Conservation (phyloP, 2,329 filamentous ascomycete species). For the Eutypa lata region DNA sequence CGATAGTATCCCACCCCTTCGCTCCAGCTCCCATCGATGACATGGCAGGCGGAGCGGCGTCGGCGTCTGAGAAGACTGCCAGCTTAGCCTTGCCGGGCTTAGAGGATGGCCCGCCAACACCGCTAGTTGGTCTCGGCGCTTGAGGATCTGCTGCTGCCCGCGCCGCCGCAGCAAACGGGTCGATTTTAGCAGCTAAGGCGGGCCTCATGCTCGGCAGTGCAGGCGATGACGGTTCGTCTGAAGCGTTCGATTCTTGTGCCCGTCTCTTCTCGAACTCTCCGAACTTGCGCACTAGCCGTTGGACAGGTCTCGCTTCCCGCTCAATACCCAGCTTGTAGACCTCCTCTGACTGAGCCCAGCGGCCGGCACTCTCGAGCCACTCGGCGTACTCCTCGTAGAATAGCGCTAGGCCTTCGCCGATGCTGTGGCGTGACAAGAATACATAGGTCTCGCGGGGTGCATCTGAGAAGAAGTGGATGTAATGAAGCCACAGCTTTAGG, state of each 20-base stretch:
- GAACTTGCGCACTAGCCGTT: constrained; percentile 83
- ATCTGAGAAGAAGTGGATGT: constrained; percentile 90
- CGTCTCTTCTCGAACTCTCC: constrained; percentile 82
- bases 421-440: constrained; percentile 82
- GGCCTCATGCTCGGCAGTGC: constrained; percentile 80
- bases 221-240: constrained; percentile 74
- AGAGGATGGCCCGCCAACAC: constrained; percentile 46
- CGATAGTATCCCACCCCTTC: constrained; percentile 90
- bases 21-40: constrained; percentile 50
- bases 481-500: constrained; percentile 88
- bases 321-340: constrained; percentile 90
- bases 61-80: constrained; percentile 82
- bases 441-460: constrained; percentile 90
- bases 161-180: constrained; percentile 68
- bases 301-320: constrained; percentile 76
- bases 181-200: constrained; percentile 78
- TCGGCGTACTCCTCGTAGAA: constrained; percentile 97
- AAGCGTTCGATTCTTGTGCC: constrained; percentile 60
- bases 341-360: constrained; percentile 91
- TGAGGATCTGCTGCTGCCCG: constrained; percentile 61
- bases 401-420: constrained; percentile 82
- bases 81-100: constrained; percentile 78
- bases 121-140: constrained; percentile 50
- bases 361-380: constrained; percentile 80
- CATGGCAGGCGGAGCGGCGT: constrained; percentile 56